Evolutionary conservation across 2,329 filamentous ascomycete genomes (phyloP).

Genomic region (Monilinia fructigena): DNA sequence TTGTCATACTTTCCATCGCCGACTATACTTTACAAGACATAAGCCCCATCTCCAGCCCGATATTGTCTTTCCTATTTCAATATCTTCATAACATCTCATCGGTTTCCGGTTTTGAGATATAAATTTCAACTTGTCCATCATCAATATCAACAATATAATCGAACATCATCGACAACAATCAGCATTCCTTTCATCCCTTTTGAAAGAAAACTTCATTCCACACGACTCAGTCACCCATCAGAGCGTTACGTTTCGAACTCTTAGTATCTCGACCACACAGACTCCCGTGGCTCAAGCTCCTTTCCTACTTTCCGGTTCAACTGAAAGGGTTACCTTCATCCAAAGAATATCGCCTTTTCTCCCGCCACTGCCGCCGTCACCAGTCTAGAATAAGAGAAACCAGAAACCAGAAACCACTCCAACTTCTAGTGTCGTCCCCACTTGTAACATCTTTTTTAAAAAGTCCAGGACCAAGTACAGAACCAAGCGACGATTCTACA

Average conservation of each 20-base stretch:
- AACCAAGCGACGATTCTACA: slow-evolving; percentile 20
- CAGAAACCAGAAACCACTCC: slow-evolving; percentile 11
- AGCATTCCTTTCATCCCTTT: slow-evolving; percentile 7
- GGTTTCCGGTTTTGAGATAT: slow-evolving; percentile 15
- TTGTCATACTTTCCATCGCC: slow-evolving; percentile 25
- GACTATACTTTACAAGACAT: slow-evolving; percentile 22
- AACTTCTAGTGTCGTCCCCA: slow-evolving; percentile 18
- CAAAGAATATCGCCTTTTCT: slow-evolving; percentile 1
- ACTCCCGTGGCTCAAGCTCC: slow-evolving; percentile 10
- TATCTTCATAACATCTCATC: slow-evolving; percentile 18
- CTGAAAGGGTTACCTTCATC: slow-evolving; percentile 22
- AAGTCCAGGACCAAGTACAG: slow-evolving; percentile 18
- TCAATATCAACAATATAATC: neutral
- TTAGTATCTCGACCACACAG: slow-evolving; percentile 1
- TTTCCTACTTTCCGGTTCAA: slow-evolving; percentile 3
- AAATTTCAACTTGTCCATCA: slow-evolving; percentile 15
- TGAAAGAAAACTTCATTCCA: slow-evolving; percentile 6
- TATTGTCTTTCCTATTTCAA: slow-evolving; percentile 19
- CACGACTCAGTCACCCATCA: slow-evolving; percentile 17
- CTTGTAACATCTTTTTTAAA: slow-evolving; percentile 23
- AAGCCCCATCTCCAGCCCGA: slow-evolving; percentile 23
- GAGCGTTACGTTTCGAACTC: slow-evolving; percentile 17
- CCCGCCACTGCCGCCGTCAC: slow-evolving; percentile 20
- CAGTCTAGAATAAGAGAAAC: slow-evolving; percentile 17
- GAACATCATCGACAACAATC: neutral